These are phyloP conservation scores for Oryza nivara DNA, from an alignment of 176 grass and related monocot species.

Conservation along the genomic window DNA sequence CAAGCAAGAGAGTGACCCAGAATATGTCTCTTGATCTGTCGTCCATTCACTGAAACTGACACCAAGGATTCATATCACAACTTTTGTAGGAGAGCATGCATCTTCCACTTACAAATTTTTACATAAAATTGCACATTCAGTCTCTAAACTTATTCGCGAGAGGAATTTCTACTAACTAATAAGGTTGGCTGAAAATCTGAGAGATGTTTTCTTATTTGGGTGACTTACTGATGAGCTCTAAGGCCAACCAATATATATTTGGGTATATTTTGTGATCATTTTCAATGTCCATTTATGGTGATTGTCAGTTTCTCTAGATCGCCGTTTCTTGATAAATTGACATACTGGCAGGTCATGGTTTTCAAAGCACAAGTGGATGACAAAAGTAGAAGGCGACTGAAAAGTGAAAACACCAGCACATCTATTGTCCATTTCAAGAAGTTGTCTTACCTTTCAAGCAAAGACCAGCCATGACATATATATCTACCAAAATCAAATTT, in stretches of 20 bases:
- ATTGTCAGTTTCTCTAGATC: background rate
- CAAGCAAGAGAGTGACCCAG: background rate
- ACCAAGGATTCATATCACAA: background rate
- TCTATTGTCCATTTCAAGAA: constrained; percentile 11
- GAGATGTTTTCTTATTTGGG: background rate
- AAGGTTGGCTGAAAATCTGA: too few relatives aligned
- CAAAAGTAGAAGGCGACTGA: background rate
- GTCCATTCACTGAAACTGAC: background rate
- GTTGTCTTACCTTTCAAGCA: constrained; percentile 35
- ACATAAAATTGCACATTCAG: too few relatives aligned
- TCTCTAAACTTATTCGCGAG: background rate
- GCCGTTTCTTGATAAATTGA: background rate
- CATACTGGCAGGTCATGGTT: background rate
- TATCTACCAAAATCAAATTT: background rate
- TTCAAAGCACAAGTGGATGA: background rate
- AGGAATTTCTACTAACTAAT: background rate
- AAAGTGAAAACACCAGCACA: constrained; percentile 12
- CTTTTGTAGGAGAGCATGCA: background rate
- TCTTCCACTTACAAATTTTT: background rate
- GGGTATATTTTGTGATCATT: background rate
- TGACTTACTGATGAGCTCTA: background rate
- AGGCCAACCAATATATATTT: background rate
- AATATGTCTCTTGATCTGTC: background rate
- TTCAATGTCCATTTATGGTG: background rate
- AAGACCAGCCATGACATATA: background rate